Conservation (phyloP, 371 early-diverging fungal species). For the Smittium mucronatum region DNA sequence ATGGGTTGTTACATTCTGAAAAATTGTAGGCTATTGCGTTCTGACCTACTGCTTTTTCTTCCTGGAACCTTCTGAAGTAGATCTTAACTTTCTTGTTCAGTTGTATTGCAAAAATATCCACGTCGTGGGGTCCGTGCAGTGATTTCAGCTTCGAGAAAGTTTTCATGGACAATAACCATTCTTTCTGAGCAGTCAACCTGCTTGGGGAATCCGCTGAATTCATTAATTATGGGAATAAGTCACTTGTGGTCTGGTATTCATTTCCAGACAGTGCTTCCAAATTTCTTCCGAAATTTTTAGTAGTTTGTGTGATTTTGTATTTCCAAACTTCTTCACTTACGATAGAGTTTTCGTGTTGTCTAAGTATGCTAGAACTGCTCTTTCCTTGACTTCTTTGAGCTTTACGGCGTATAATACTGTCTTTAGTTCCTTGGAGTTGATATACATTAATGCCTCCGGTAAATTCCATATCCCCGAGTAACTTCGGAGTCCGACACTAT, state of each 20-base stretch:
- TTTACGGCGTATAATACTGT: not conserved
- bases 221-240: not conserved
- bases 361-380: not conserved
- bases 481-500: not conserved
- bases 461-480: not conserved
- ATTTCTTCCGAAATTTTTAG: not conserved
- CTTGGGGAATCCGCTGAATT: not conserved
- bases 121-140: not conserved
- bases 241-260: not conserved
- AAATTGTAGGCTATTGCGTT: not conserved
- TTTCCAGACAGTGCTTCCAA: not conserved
- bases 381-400: not conserved
- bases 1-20: not conserved
- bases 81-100: not conserved
- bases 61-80: not conserved
- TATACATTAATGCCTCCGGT: not conserved
- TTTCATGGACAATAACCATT: not conserved
- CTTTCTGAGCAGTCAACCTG: not conserved
- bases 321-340: not conserved
- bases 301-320: not conserved
- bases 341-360: not conserved
- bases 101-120: not conserved
- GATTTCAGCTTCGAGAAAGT: not conserved
- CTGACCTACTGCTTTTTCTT: not conserved
- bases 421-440: not conserved